Conservation (phyloP, 306 rosid genomes). For the Cicer arietinum region DNA sequence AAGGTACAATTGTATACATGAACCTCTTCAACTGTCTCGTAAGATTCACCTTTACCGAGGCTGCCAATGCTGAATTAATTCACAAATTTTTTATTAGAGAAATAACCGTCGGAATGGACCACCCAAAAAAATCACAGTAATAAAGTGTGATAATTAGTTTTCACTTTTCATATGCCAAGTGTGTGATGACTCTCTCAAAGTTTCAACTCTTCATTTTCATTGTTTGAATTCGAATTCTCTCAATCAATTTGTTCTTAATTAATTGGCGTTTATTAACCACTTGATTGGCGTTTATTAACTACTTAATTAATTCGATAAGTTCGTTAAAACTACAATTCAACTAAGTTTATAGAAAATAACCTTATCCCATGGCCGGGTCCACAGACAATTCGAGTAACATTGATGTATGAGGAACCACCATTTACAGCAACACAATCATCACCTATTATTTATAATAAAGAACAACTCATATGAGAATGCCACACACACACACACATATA, state of each 20-base stretch:
- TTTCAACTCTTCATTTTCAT: too few relatives aligned
- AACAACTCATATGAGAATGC: not conserved
- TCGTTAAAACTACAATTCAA: too few relatives aligned
- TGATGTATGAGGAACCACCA: slow-evolving; percentile 45
- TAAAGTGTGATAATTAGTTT: too few relatives aligned
- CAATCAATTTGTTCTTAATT: too few relatives aligned
- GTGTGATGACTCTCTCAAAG: not conserved
- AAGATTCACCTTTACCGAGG: slow-evolving; percentile 35
- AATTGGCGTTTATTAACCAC: too few relatives aligned
- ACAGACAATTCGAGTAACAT: slow-evolving; percentile 41
- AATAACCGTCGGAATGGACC: not conserved
- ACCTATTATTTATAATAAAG: slow-evolving; percentile 30
- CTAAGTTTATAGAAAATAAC: slow-evolving; percentile 22
- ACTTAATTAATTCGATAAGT: too few relatives aligned
- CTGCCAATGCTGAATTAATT: slow-evolving; percentile 53
- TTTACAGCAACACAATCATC: slow-evolving; percentile 59
- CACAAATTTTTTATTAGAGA: not conserved
- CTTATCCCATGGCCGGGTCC: slow-evolving; percentile 67
- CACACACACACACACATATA: not conserved
- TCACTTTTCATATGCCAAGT: too few relatives aligned
- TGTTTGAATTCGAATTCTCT: too few relatives aligned
- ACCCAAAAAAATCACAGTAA: too few relatives aligned
- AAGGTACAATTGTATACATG: slow-evolving; percentile 46
- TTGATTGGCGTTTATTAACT: too few relatives aligned
- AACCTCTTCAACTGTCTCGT: slow-evolving; percentile 41